These are phyloP conservation scores for Yamadazyma blattariae DNA, from an alignment of 1,139 yeast genomes.

Conservation along the genomic window DNA sequence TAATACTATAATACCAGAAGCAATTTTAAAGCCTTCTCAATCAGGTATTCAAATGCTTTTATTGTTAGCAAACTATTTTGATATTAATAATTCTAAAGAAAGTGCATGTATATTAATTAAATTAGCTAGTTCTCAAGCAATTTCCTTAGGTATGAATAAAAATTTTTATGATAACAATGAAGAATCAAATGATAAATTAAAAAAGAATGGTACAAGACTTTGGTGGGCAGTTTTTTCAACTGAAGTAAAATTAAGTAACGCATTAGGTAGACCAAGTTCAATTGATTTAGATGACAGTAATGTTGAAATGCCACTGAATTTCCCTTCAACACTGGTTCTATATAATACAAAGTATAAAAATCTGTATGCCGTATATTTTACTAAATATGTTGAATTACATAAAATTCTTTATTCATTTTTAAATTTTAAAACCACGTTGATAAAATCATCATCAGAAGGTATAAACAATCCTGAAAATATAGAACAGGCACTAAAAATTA, in stretches of 20 bases:
- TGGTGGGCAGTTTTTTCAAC: neutral
- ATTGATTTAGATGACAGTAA: neutral
- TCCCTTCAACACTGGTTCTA: neutral
- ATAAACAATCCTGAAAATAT: too few species aligned
- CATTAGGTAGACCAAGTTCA: conserved; percentile 1
- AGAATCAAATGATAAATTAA: neutral
- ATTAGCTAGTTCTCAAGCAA: neutral
- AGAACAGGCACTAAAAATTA: too few species aligned
- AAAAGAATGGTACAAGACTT: neutral
- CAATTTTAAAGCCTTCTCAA: too few species aligned
- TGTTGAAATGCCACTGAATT: neutral
- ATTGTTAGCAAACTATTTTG: too few species aligned
- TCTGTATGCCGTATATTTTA: conserved; percentile 1
- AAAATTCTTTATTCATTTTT: too few species aligned
- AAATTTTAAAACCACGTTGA: too few species aligned
- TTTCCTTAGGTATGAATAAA: neutral
- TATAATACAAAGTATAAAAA: neutral
- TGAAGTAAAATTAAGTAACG: neutral
- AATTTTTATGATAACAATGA: neutral
- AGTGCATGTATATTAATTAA: neutral
- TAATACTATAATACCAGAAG: too few species aligned
- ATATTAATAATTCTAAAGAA: neutral
- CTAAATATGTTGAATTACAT: conserved; percentile 4
- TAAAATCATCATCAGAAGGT: too few species aligned
- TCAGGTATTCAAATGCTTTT: too few species aligned